Evolutionary conservation across 208 protist species (phyloP).

Genomic region (Leishmania martiniquensis): DNA sequence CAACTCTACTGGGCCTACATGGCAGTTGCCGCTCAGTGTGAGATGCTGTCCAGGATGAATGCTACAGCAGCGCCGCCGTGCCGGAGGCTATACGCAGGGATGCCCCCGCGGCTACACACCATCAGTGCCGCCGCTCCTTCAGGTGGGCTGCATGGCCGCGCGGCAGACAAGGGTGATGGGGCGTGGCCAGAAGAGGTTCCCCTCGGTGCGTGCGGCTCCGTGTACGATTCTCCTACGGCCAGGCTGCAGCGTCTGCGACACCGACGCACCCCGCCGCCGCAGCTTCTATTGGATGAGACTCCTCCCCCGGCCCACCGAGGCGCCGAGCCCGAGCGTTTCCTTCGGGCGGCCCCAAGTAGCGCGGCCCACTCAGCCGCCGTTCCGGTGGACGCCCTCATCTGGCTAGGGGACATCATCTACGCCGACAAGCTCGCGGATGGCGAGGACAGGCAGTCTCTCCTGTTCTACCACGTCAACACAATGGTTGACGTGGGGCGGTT

Average conservation of each 20-base stretch:
- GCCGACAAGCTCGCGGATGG: constrained; percentile 58
- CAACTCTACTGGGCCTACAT: constrained; percentile 76
- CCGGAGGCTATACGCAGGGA: constrained; percentile 33
- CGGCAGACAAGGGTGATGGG: background rate
- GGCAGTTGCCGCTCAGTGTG: constrained; percentile 44
- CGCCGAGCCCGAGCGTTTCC: background rate
- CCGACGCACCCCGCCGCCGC: background rate
- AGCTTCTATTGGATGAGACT: constrained; percentile 7
- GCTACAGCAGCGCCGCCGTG: constrained; percentile 26
- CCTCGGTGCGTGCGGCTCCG: constrained; percentile 27
- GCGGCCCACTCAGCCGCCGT: background rate
- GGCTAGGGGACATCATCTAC: constrained; percentile 89
- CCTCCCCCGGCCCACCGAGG: background rate
- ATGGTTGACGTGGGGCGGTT: constrained; percentile 53
- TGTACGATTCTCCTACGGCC: constrained; percentile 20
- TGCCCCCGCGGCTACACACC: constrained; percentile 3
- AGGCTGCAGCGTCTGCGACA: constrained; percentile 11
- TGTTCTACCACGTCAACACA: constrained; percentile 29
- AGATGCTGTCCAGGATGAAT: constrained; percentile 28
- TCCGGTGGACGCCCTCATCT: constrained; percentile 71
- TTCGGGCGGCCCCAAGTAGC: background rate
- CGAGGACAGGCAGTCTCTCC: constrained; percentile 25
- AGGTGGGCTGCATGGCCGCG: background rate
- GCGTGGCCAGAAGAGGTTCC: constrained; percentile 15
- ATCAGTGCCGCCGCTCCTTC: background rate